These are phyloP conservation scores for Haplosporangium sp. DNA, from an alignment of 371 early-diverging fungal genomes.

Conservation along the genomic window DNA sequence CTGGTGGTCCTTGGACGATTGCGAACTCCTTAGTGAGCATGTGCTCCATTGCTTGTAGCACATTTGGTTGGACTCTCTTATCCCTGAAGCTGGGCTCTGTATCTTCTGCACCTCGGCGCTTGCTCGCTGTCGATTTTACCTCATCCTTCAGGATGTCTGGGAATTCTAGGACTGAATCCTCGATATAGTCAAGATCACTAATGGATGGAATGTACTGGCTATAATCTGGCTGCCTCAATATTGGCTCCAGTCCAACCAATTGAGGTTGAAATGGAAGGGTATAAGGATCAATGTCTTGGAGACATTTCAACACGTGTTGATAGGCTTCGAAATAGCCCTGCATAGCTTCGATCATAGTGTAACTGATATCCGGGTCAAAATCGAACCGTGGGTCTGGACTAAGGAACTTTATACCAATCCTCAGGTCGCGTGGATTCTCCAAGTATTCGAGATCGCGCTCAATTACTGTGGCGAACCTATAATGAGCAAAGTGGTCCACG, in stretches of 20 bases:
- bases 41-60: slow-evolving; percentile 65
- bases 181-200: slow-evolving; percentile 18
- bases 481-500: slow-evolving; percentile 64
- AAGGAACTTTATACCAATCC: slow-evolving; percentile 62
- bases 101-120: background rate
- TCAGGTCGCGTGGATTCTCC: slow-evolving; percentile 60
- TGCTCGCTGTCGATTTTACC: background rate
- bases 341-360: slow-evolving; percentile 53
- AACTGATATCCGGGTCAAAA: slow-evolving; percentile 40
- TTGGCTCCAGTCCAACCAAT: slow-evolving; percentile 54
- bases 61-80: slow-evolving; percentile 45
- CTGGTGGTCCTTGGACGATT: slow-evolving; percentile 78
- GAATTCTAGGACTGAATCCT: slow-evolving; percentile 9
- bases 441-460: slow-evolving; percentile 66
- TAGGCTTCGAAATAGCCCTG: slow-evolving; percentile 61
- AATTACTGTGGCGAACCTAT: slow-evolving; percentile 70
- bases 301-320: slow-evolving; percentile 62
- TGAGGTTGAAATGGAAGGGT: slow-evolving; percentile 59
- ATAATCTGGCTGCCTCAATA: slow-evolving; percentile 46
- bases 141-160: slow-evolving; percentile 21
- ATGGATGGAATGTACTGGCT: slow-evolving; percentile 4
- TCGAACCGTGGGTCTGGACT: slow-evolving; percentile 39
- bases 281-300: slow-evolving; percentile 59
- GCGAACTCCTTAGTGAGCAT: slow-evolving; percentile 66
- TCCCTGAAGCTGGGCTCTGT: background rate